phyloP scores from a whole-genome alignment of 306 rosid genomes.

The Glycine soja region DNA sequence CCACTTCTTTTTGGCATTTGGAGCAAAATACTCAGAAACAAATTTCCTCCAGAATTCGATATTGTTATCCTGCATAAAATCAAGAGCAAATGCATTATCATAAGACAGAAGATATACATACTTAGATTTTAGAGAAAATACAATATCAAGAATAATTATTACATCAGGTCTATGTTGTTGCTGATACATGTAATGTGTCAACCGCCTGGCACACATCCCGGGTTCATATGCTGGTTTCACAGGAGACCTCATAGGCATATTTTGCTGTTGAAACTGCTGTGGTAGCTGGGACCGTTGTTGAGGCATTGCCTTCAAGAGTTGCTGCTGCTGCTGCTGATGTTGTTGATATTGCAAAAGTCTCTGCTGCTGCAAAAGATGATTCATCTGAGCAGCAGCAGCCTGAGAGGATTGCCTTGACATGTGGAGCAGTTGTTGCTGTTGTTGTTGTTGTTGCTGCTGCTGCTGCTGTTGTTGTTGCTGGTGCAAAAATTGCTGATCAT shows the following conservation, averaged over 20 bases:
- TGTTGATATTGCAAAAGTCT: conserved; percentile 77
- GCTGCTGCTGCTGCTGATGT: conserved; percentile 66
- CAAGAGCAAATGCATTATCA: conserved; percentile 40
- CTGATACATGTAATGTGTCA: conserved; percentile 89
- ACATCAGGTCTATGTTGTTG: conserved; percentile 96
- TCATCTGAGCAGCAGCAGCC: conserved; percentile 85
- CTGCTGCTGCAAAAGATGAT: conserved; percentile 76
- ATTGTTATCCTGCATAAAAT: conserved; percentile 76
- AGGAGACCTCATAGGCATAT: conserved; percentile 75
- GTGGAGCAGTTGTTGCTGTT: conserved; percentile 84
- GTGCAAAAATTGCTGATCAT: conserved; percentile 76
- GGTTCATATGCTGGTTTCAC: conserved; percentile 89
- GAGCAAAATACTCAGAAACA: conserved; percentile 90
- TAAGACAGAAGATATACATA: conserved; percentile 25
- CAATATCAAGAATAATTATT: conserved; percentile 40
- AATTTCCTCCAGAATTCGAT: conserved; percentile 98
- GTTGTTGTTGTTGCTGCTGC: conserved; percentile 55
- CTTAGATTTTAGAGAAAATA: conserved; percentile 1
- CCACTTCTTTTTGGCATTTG: conserved; percentile 98
- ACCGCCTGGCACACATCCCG: conserved; percentile 95
- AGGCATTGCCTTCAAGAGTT: conserved; percentile 81
- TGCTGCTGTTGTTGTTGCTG: conserved; percentile 79
- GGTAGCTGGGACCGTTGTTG: conserved; percentile 81
- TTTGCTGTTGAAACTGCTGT: conserved; percentile 88
- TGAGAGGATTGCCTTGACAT: conserved; percentile 90